Evolutionary conservation across 345 rosid genomes (phyloP), one percentile per base, ranked within the genome.

Genomic region (Linum usitatissimum): DNA sequence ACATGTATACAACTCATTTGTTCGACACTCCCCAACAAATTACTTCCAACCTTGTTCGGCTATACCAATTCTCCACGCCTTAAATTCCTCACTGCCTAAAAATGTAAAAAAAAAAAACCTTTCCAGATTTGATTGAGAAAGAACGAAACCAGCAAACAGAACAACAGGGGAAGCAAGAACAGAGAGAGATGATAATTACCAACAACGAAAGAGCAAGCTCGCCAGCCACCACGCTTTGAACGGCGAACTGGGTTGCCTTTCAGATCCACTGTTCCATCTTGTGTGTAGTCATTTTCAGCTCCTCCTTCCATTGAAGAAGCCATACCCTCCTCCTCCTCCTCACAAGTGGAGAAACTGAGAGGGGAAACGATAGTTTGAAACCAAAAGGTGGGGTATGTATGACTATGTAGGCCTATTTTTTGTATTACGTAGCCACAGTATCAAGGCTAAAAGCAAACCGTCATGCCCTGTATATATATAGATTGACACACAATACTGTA

Each of bases 191-290:
- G 7, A 42, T 2, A 55, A 3, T 20, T 88, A 91, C 96, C 95
- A 12, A 92, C 93, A 66, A 92, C 74, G 57, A 84, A 92, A 64
- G 78, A 83, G 28, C 95, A 85, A 71, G 95, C 98, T 62, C 62
- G 82, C 98, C 95, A 89, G 39, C 98, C 89, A 18, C 98, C 98
- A 59, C 84, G 78, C 61, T 76, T 62, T 66, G 98, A 87, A 66
- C 93, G 79, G 57, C 81, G 83, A 17, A 88, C 86, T 12, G 90
- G 96, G 54, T 88, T 84, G 28, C 96, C 98, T 60, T 54, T 77
- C 64, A 92, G 91, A 62, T 87, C 96, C 54, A 89, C 93, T 1
- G 98, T 92, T n/a, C 96, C 98, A 71, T 92, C 96, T 71, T 85
- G 63, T 36, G 98, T 92, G 23, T 77, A 86, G 63, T 85, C 90